Percentiles rank a stretch among this genome's conserved stretches.
phyloP scores from a whole-genome alignment of 495 filamentous ascomycete genomes.

The Penicillium malachiteum region DNA sequence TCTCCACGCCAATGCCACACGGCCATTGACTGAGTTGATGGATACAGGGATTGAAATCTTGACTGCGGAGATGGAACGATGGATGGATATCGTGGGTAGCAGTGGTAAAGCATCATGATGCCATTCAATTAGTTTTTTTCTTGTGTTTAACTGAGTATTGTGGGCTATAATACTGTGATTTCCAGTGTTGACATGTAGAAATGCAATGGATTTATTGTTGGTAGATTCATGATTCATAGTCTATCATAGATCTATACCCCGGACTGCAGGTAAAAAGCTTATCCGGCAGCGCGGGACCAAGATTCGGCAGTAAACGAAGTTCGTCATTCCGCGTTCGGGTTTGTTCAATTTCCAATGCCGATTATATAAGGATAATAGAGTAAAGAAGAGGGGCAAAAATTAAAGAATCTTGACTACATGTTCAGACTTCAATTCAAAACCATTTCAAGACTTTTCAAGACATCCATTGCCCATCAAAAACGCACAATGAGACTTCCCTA shows the following conservation, averaged over 20 bases:
- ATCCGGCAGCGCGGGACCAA: background rate
- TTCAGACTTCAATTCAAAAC: too few relatives aligned
- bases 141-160: too few relatives aligned
- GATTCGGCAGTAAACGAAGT: background rate
- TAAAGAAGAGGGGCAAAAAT: background rate
- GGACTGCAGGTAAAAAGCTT: background rate
- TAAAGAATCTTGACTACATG: too few relatives aligned
- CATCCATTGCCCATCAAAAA: background rate
- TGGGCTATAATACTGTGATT: too few relatives aligned
- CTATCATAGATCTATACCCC: background rate
- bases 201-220: too few relatives aligned
- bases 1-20: slow-evolving; percentile 56
- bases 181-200: too few relatives aligned
- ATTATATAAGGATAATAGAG: background rate
- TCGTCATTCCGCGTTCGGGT: background rate
- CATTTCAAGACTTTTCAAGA: background rate
- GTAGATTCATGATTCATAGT: too few relatives aligned
- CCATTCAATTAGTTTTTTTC: too few relatives aligned
- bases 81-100: slow-evolving; percentile 65
- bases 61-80: slow-evolving; percentile 61
- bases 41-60: slow-evolving; percentile 61
- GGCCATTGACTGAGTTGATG: slow-evolving; percentile 64
- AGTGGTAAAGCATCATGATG: slow-evolving; percentile 55
- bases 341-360: background rate
- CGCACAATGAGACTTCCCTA: slow-evolving; percentile 67